phyloP scores from a whole-genome alignment of 2,329 filamentous ascomycete species.

The Pyricularia sp. region DNA sequence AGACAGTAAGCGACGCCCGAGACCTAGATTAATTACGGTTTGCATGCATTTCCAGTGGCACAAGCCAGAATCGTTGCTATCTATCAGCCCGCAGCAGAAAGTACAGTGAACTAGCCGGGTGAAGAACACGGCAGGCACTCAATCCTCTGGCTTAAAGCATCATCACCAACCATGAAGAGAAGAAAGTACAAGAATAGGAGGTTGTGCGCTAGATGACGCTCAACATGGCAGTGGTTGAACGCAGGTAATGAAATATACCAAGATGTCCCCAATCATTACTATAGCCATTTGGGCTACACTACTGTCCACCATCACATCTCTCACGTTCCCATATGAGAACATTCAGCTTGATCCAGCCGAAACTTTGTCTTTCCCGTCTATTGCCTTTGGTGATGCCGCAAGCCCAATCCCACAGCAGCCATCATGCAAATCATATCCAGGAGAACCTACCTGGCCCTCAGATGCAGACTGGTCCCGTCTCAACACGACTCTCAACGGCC shows the following conservation, averaged over 20 bases:
- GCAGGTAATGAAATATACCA: neutral
- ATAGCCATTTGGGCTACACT: neutral
- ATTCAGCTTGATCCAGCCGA: neutral
- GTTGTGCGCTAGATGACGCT: neutral
- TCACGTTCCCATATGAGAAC: conserved; percentile 7
- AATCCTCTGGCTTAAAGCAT: neutral
- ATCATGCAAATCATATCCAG: conserved; percentile 18
- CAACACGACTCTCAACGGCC: conserved; percentile 17
- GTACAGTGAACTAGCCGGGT: neutral
- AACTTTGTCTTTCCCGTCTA: neutral
- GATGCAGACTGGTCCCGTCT: conserved; percentile 17
- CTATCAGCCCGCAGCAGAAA: neutral
- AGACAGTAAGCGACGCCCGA: neutral
- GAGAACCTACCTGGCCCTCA: conserved; percentile 16
- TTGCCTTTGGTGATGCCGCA: conserved; percentile 5
- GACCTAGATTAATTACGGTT: neutral
- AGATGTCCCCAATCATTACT: neutral
- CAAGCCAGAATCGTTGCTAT: neutral
- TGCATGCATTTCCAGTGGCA: neutral
- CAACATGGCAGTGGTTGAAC: neutral
- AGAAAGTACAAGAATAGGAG: neutral
- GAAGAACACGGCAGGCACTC: neutral
- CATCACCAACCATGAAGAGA: neutral
- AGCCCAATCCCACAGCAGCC: neutral
- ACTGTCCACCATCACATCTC: neutral